Evolutionary conservation across 1,139 yeast genomes (phyloP).

Genomic region (Saccharomyces pastorianus): DNA sequence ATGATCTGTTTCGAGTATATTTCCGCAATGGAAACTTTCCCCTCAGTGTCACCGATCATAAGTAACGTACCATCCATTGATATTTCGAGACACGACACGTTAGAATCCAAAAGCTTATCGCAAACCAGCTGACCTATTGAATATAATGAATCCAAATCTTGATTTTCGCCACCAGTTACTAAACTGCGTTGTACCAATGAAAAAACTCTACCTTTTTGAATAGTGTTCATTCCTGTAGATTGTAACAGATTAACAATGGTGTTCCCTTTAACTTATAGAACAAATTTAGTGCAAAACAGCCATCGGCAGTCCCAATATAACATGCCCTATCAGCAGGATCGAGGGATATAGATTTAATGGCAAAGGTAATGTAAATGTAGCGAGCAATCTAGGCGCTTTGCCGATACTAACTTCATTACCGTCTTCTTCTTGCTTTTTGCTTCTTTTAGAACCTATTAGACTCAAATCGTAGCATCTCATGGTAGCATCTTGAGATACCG

Average conservation of each 20-base stretch:
- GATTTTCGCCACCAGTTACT: conserved; percentile 2
- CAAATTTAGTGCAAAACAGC: conserved; percentile 32
- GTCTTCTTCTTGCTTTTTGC: conserved; percentile 11
- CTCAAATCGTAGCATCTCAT: conserved; percentile 53
- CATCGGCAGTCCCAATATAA: conserved; percentile 63
- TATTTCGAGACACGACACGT: conserved; percentile 47
- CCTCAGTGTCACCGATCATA: conserved; percentile 66
- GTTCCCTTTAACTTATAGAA: conserved; percentile 19
- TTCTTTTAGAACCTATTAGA: conserved; percentile 8
- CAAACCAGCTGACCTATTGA: conserved; percentile 25
- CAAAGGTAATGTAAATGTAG: conserved; percentile 63
- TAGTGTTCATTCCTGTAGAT: conserved; percentile 7
- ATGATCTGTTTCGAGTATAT: conserved; percentile 69
- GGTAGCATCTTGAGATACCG: conserved; percentile 71
- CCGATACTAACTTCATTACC: not conserved
- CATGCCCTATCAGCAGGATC: conserved; percentile 78
- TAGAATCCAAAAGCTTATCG: conserved; percentile 15
- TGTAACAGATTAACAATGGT: conserved; percentile 21
- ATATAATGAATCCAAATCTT: conserved; percentile 14
- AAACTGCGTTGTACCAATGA: conserved; percentile 18
- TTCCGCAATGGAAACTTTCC: conserved; percentile 64
- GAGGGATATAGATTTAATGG: conserved; percentile 51
- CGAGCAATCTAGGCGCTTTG: conserved; percentile 36
- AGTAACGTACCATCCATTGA: conserved; percentile 72
- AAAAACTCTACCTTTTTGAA: conserved; percentile 16